Evolutionary conservation across 306 rosid species (phyloP).

Genomic region (Quercus wislizeni): DNA sequence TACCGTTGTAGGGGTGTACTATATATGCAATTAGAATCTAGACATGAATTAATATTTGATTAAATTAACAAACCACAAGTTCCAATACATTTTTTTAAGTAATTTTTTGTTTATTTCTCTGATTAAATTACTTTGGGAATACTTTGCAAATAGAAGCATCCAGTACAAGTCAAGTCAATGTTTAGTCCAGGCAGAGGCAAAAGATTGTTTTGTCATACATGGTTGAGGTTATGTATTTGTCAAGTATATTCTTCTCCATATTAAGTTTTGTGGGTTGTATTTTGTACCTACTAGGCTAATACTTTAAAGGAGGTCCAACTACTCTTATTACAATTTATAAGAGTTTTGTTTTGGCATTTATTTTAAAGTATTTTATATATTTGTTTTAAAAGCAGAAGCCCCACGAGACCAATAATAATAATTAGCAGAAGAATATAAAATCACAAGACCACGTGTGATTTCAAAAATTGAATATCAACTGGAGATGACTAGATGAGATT

Average conservation of each 20-base stretch:
- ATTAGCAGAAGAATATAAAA: too few relatives aligned
- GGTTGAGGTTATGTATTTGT: background rate
- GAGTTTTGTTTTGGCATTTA: too few relatives aligned
- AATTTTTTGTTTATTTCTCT: background rate
- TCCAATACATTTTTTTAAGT: slow-evolving; percentile 7
- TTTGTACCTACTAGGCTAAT: too few relatives aligned
- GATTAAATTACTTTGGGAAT: background rate
- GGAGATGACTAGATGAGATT: too few relatives aligned
- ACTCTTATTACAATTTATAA: too few relatives aligned
- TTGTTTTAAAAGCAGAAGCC: too few relatives aligned
- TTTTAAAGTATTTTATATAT: too few relatives aligned
- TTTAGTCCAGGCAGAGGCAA: background rate
- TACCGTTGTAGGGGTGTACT: slow-evolving; percentile 35
- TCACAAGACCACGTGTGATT: too few relatives aligned
- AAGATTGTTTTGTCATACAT: slow-evolving; percentile 3
- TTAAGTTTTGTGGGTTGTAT: too few relatives aligned
- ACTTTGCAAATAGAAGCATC: slow-evolving; percentile 11
- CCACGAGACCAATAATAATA: too few relatives aligned
- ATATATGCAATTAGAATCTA: background rate
- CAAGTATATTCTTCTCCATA: background rate
- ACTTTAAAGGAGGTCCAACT: too few relatives aligned
- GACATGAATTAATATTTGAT: slow-evolving; percentile 22
- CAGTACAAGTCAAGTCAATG: slow-evolving; percentile 7
- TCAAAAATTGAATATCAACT: too few relatives aligned
- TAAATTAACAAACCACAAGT: background rate